phyloP scores from a whole-genome alignment of 2,329 filamentous ascomycete genomes.

The Xylaria sp. region DNA sequence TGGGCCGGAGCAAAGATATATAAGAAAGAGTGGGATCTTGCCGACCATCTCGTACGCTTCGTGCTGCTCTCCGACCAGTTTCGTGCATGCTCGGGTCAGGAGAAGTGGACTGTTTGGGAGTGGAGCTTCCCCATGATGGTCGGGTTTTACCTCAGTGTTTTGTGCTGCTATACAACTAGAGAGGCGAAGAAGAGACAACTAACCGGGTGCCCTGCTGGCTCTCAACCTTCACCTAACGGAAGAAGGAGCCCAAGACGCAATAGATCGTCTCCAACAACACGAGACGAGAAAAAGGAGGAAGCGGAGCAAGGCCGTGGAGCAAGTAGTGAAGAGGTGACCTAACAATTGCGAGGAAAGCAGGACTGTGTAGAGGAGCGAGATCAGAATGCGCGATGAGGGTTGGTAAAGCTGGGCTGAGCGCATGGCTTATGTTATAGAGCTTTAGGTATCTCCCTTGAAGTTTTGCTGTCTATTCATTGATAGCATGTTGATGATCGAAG shows the following conservation, averaged over 20 bases:
- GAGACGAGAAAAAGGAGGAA: not conserved
- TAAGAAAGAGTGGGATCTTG: constrained; percentile 43
- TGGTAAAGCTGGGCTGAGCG: not conserved
- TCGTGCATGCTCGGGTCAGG: constrained; percentile 38
- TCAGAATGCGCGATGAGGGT: not conserved
- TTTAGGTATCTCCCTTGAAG: not conserved
- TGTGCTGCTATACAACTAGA: constrained; percentile 43
- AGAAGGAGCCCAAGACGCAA: constrained; percentile 31
- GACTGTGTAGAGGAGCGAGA: not conserved
- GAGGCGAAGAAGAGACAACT: constrained; percentile 42
- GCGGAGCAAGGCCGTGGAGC: not conserved
- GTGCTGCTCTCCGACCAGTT: constrained; percentile 43
- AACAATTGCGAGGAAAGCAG: not conserved
- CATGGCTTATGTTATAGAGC: not conserved
- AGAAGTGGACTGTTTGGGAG: constrained; percentile 41
- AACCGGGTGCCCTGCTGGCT: constrained; percentile 18
- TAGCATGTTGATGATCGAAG: not conserved
- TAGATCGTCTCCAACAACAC: constrained; percentile 1
- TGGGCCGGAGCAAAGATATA: constrained; percentile 39
- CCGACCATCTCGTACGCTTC: constrained; percentile 45
- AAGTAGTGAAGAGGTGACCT: not conserved
- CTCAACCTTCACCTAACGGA: constrained; percentile 5
- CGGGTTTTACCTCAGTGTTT: constrained; percentile 43
- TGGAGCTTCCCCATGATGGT: constrained; percentile 38
- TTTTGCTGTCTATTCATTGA: not conserved